These are phyloP conservation scores for Aspergillus hancockii DNA, from an alignment of 495 filamentous ascomycete genomes.

Conservation along the genomic window DNA sequence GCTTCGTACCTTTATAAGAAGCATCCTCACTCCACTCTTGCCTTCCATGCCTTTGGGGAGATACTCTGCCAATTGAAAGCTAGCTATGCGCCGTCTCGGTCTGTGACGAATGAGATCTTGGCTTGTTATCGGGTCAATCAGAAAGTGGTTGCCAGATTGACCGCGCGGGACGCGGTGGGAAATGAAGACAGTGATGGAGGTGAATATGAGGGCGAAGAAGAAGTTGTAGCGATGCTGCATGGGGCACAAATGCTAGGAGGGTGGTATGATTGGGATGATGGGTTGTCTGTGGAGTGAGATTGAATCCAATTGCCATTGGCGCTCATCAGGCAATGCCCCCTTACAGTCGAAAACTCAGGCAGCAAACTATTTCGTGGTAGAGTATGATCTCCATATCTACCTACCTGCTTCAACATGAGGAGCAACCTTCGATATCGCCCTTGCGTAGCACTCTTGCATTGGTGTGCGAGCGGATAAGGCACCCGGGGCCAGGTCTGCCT, in stretches of 20 bases:
- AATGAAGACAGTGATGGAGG: slow-evolving; percentile 20
- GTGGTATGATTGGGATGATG: slow-evolving; percentile 28
- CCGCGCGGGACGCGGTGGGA: slow-evolving; percentile 19
- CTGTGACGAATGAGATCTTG: slow-evolving; percentile 29
- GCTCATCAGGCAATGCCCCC: too few species aligned
- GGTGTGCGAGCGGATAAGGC: too few species aligned
- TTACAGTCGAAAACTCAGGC: too few species aligned
- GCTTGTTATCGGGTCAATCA: slow-evolving; percentile 37
- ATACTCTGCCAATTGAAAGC: slow-evolving; percentile 67
- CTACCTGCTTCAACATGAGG: neutral
- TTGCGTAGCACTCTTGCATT: too few species aligned
- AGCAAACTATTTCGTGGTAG: neutral
- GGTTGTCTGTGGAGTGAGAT: slow-evolving; percentile 23
- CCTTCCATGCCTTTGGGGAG: slow-evolving; percentile 65
- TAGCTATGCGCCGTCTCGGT: slow-evolving; percentile 24
- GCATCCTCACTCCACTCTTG: slow-evolving; percentile 44
- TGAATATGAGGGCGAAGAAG: slow-evolving; percentile 37
- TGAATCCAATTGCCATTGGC: neutral
- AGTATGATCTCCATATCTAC: too few species aligned
- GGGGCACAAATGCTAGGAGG: slow-evolving; percentile 18
- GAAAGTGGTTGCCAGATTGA: slow-evolving; percentile 32
- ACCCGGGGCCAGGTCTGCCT: too few species aligned
- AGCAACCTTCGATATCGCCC: too few species aligned
- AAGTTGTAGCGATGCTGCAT: slow-evolving; percentile 34
- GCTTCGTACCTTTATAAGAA: slow-evolving; percentile 61